A percentile compares a stretch with the other conserved stretches of the same genome.
Conservation (phyloP, 257 asterid species). For the Thymus quinquecostatus region DNA sequence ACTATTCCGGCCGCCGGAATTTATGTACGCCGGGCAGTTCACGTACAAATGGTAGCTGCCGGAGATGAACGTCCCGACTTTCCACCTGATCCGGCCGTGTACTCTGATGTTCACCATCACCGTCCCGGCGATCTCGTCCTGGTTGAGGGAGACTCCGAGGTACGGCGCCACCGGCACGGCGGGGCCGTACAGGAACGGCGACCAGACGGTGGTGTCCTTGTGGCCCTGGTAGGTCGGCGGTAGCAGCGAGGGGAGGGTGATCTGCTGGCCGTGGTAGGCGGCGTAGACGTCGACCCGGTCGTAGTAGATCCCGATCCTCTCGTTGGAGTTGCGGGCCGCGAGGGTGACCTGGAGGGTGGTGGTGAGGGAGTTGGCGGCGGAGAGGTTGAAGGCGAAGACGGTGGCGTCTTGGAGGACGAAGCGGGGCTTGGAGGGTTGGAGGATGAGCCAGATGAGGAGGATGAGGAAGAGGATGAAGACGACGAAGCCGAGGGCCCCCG, state of each 20-base stretch:
- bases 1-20: constrained; percentile 34
- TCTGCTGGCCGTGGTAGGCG: constrained; percentile 59
- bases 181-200: constrained; percentile 58
- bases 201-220: constrained; percentile 58
- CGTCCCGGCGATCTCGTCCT: constrained; percentile 54
- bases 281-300: constrained; percentile 57
- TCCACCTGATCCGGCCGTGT: constrained; percentile 56
- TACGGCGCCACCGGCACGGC: constrained; percentile 54
- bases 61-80: constrained; percentile 57
- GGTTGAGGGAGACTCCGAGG: constrained; percentile 32
- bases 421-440: constrained; percentile 61
- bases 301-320: constrained; percentile 51
- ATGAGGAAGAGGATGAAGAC: constrained; percentile 45
- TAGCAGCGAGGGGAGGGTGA: constrained; percentile 52
- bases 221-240: constrained; percentile 58
- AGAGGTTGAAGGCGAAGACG: constrained; percentile 56
- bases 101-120: constrained; percentile 49
- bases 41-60: constrained; percentile 52
- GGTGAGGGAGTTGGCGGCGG: constrained; percentile 46
- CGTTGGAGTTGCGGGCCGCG: constrained; percentile 55
- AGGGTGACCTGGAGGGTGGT: constrained; percentile 57
- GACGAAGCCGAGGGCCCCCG: constrained; percentile 27
- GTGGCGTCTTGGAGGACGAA: constrained; percentile 72
- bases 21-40: constrained; percentile 58
- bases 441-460: constrained; percentile 53